Conservation (phyloP, 306 rosid species). For the Fagus crenata region DNA sequence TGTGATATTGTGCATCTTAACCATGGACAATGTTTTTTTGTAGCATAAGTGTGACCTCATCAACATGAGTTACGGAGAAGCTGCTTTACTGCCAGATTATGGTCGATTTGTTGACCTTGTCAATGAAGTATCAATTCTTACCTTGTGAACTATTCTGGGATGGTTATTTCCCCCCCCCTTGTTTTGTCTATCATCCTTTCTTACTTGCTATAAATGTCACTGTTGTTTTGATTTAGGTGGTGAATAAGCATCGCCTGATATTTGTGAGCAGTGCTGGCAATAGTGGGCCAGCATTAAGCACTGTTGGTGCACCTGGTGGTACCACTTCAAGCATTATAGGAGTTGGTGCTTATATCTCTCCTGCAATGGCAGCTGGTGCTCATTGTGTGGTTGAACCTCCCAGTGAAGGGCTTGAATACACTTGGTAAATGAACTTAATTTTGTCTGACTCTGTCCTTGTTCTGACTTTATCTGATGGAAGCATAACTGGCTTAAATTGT, state of each 20-base stretch:
- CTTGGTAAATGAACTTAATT: constrained; percentile 62
- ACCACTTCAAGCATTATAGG: constrained; percentile 92
- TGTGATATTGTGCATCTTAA: constrained; percentile 18
- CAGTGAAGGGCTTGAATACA: constrained; percentile 90
- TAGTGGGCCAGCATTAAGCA: constrained; percentile 94
- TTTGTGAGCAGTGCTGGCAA: constrained; percentile 98
- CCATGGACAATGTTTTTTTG: constrained; percentile 37
- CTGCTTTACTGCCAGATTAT: constrained; percentile 84
- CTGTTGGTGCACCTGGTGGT: constrained; percentile 99
- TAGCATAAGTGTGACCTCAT: constrained; percentile 96
- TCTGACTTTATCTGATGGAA: constrained; percentile 19
- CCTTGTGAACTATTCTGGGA: constrained; percentile 27
- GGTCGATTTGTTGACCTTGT: constrained; percentile 98
- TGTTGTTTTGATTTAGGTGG: constrained; percentile 56
- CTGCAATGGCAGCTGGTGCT: constrained; percentile 98
- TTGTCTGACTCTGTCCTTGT: constrained; percentile 21
- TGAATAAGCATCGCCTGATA: constrained; percentile 79
- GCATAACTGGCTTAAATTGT: constrained; percentile 26
- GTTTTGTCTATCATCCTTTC: constrained; percentile 30
- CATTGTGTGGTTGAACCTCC: constrained; percentile 95
- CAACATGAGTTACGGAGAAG: constrained; percentile 98
- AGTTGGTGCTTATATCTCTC: constrained; percentile 96
- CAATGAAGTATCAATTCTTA: constrained; percentile 59
- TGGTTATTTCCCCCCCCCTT: not conserved
- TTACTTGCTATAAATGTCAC: constrained; percentile 22